phyloP scores from a whole-genome alignment of 176 grass and related monocot species.

The Oryza glumipatula region DNA sequence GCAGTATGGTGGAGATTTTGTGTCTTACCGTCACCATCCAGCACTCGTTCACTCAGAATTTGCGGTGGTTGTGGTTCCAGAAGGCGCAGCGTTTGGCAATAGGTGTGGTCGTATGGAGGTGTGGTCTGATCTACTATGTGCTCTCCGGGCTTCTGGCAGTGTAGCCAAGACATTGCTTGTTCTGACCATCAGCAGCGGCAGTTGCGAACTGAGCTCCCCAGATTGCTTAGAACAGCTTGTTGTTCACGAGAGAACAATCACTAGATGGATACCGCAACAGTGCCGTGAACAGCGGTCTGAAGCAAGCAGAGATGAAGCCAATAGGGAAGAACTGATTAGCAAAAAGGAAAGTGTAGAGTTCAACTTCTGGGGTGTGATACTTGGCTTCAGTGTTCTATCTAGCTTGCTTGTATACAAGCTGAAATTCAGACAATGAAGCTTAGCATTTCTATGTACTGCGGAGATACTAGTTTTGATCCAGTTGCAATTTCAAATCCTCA shows the following conservation, averaged over 20 bases:
- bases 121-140: slow-evolving; percentile 67
- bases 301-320: not conserved
- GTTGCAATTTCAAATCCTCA: not conserved
- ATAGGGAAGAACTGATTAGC: not conserved
- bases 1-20: slow-evolving; percentile 68
- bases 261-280: slow-evolving; percentile 61
- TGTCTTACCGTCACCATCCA: slow-evolving; percentile 77
- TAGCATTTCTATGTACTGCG: not conserved
- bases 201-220: slow-evolving; percentile 17
- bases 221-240: slow-evolving; percentile 49
- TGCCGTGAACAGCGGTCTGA: slow-evolving; percentile 38
- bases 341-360: not conserved
- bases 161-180: slow-evolving; percentile 76
- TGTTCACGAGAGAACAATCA: slow-evolving; percentile 62
- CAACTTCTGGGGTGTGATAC: slow-evolving; percentile 32
- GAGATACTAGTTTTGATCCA: not conserved
- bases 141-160: slow-evolving; percentile 52
- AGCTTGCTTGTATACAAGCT: slow-evolving; percentile 49
- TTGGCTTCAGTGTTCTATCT: slow-evolving; percentile 39
- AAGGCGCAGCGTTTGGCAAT: not conserved
- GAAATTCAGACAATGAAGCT: slow-evolving; percentile 37
- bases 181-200: slow-evolving; percentile 37
- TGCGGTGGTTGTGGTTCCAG: slow-evolving; percentile 53
- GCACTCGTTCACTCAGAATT: slow-evolving; percentile 77
- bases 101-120: slow-evolving; percentile 39